Base-by-base conservation (phyloP, 2,329 filamentous ascomycete species). In the Pestalotiopsis sp. region DNA sequence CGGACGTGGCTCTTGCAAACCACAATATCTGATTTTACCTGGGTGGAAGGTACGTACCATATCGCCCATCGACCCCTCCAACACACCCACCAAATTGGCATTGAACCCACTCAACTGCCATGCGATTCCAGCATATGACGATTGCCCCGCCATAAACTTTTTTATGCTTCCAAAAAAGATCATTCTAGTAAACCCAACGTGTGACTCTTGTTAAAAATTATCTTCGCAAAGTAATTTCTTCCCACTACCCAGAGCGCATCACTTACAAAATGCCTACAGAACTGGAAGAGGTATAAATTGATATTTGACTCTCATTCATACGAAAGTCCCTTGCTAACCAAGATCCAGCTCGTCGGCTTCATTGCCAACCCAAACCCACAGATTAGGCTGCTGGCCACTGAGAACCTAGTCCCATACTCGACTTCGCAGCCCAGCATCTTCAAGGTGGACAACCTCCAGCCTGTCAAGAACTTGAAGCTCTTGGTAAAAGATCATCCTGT, bases 351-450 rank as follows among this genome's bases (percentile, higher is more conserved):
- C 67, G 94, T 98, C 70, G 94, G 94, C 79, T 98, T 98, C 82
- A 92, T 98, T 69, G 92, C 93, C 80, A 92, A 97, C 82, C 93
- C 93, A 70, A 97, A 97, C 79, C 93, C 94, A 57, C 93, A 97
- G 79, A 94, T 98, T 72, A 90, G 96, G 74, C 90, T 93, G 79
- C 87, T 95, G 73, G 95, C 95, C 63, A 90, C 91, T 67, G 94
- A 97, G 80, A 93, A 97, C 75, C 86, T 98, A 45, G 90, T 98
- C 60, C 93, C 94, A 12, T 98, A 93, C 72, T 93, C 93, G 27
- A 86, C 89, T 12, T 82, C 87, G 1, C 87, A 97, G 72, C 91
- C 93, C 0, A 83, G 85, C 0, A 88, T 98, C 25, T 99, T 99
- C 86, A 98, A 98, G 82, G 85, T 86, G 7, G 89, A 94, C 36